A percentile compares a stretch with the other conserved stretches of the same genome.
phyloP scores from a whole-genome alignment of 2,329 filamentous ascomycete species.

The Paracamarosporium sp. region DNA sequence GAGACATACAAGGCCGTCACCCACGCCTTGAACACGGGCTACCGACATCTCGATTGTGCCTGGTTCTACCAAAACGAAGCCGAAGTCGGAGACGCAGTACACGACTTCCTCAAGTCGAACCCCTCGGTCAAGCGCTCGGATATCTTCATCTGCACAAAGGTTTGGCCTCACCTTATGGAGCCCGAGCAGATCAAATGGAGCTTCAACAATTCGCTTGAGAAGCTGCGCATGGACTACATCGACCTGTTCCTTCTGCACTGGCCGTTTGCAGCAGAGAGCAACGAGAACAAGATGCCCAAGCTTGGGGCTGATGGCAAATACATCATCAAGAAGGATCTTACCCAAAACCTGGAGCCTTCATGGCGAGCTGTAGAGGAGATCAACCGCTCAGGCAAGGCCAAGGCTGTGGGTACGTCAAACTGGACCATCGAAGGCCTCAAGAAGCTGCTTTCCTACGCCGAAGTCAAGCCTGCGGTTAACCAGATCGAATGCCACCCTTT shows the following conservation, averaged over 20 bases:
- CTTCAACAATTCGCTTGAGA: conserved; percentile 67
- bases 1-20: conserved; percentile 63
- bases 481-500: conserved; percentile 80
- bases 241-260: conserved; percentile 76
- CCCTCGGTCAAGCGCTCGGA: conserved; percentile 64
- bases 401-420: conserved; percentile 76
- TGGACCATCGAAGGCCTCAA: conserved; percentile 72
- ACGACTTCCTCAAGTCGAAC: conserved; percentile 62
- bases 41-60: conserved; percentile 72
- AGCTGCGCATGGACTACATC: conserved; percentile 67
- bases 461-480: conserved; percentile 72
- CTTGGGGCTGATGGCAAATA: conserved; percentile 64
- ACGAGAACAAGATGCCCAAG: conserved; percentile 60
- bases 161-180: conserved; percentile 63
- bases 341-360: conserved; percentile 70
- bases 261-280: conserved; percentile 60
- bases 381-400: conserved; percentile 65
- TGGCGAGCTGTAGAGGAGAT: conserved; percentile 73
- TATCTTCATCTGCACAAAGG: conserved; percentile 78
- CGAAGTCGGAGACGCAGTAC: conserved; percentile 72
- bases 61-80: conserved; percentile 75
- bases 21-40: conserved; percentile 65
- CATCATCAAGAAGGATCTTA: conserved; percentile 69
- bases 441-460: conserved; percentile 69
- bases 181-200: conserved; percentile 67